These are phyloP conservation scores for Pseudomicrostroma phylloplanum DNA, from an alignment of 1,284 basidiomycete genomes.

Conservation along the genomic window DNA sequence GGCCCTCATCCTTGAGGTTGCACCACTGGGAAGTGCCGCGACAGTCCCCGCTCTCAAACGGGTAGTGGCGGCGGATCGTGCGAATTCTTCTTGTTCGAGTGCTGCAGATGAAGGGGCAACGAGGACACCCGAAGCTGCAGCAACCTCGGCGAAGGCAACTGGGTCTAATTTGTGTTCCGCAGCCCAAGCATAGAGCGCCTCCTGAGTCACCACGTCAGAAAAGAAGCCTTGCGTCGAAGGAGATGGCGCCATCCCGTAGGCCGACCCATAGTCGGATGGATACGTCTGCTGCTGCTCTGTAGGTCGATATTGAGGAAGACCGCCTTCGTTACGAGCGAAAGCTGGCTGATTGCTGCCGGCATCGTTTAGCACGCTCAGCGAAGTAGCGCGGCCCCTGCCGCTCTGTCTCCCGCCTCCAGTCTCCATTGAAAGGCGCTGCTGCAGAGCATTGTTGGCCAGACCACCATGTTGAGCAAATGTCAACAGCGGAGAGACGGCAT, in stretches of 20 bases:
- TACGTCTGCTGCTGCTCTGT: background rate
- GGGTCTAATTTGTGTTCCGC: constrained; percentile 15
- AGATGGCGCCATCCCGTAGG: no score
- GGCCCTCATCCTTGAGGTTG: constrained; percentile 33
- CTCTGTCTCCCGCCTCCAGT: background rate
- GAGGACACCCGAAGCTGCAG: constrained; percentile 10
- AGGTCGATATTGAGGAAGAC: background rate
- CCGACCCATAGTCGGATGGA: no score
- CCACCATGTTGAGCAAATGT: background rate
- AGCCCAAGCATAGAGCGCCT: constrained; percentile 16
- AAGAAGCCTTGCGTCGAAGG: no score
- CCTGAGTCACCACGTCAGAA: background rate
- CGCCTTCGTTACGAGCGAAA: no score
- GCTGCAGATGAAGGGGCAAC: background rate
- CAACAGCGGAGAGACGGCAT: background rate
- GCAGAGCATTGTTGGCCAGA: background rate
- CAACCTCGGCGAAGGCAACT: constrained; percentile 9
- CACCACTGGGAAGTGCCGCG: constrained; percentile 34
- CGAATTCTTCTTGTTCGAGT: background rate
- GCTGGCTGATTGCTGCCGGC: no score
- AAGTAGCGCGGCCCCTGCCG: background rate
- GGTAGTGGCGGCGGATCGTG: constrained; percentile 1
- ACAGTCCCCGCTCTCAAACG: constrained; percentile 40
- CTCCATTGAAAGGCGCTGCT: background rate
- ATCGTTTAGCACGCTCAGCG: no score